Evolutionary conservation across 805 yeast species (phyloP).

Genomic region (Isabelozyma rhagii): DNA sequence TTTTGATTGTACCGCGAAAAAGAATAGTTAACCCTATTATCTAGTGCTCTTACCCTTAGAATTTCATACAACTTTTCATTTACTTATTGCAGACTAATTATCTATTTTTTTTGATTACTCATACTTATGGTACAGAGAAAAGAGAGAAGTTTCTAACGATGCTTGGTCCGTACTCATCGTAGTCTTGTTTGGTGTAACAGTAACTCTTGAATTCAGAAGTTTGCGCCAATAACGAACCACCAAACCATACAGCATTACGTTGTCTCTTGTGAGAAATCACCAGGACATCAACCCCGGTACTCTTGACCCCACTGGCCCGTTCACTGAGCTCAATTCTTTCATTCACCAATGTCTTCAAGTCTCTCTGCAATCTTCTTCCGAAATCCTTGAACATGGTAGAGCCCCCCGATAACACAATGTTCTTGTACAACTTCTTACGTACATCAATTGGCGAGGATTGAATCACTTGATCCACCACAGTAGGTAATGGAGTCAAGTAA

Average conservation of each 20-base stretch:
- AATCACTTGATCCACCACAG: slow-evolving; percentile 92
- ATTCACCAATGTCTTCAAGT: slow-evolving; percentile 80
- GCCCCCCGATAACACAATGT: slow-evolving; percentile 95
- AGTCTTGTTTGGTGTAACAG: slow-evolving; percentile 95
- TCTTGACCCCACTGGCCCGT: slow-evolving; percentile 65
- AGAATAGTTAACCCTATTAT: no score
- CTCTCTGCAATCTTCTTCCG: slow-evolving; percentile 96
- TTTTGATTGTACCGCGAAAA: no score
- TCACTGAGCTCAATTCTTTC: slow-evolving; percentile 85
- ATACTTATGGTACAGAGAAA: slow-evolving; percentile 74
- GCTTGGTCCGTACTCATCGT: slow-evolving; percentile 96
- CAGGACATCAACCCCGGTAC: slow-evolving; percentile 95
- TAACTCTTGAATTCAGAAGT: slow-evolving; percentile 94
- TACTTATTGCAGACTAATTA: no score
- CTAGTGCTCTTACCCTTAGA: no score
- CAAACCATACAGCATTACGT: slow-evolving; percentile 99
- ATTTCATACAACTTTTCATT: no score
- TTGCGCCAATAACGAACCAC: slow-evolving; percentile 95
- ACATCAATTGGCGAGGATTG: slow-evolving; percentile 97
- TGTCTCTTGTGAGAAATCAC: slow-evolving; percentile 97
- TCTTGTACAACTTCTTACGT: slow-evolving; percentile 91
- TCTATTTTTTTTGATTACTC: not conserved
- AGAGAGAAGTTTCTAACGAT: slow-evolving; percentile 96
- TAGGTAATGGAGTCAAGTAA: slow-evolving; percentile 92
- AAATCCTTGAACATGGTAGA: slow-evolving; percentile 98